These are phyloP conservation scores for barrel medic (Medicago truncatula) DNA, from an alignment of 306 rosid genomes.

Conservation along the genomic window DNA sequence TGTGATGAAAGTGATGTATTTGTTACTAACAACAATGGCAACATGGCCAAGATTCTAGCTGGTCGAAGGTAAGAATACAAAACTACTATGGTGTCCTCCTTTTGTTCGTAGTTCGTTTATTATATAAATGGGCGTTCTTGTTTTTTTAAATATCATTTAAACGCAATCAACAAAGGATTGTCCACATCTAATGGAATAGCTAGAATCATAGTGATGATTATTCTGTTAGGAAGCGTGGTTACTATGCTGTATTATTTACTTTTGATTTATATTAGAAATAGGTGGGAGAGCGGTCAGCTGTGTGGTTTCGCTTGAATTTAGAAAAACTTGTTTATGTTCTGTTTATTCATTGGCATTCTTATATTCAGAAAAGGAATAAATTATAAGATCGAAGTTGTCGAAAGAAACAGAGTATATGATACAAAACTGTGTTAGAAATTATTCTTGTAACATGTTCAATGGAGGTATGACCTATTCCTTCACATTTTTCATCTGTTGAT, in stretches of 20 bases:
- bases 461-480: background rate
- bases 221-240: slow-evolving; percentile 27
- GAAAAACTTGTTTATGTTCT: background rate
- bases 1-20: slow-evolving; percentile 94
- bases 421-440: background rate
- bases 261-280: slow-evolving; percentile 26
- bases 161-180: background rate
- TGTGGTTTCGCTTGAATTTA: background rate
- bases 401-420: slow-evolving; percentile 12
- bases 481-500: background rate
- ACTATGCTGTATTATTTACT: slow-evolving; percentile 27
- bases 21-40: slow-evolving; percentile 95
- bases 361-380: background rate
- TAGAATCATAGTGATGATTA: slow-evolving; percentile 28
- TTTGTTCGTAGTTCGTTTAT: slow-evolving; percentile 37
- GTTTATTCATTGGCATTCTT: background rate
- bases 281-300: slow-evolving; percentile 20
- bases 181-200: slow-evolving; percentile 21
- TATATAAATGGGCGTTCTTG: slow-evolving; percentile 7
- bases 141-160: slow-evolving; percentile 22
- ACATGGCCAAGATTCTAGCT: slow-evolving; percentile 98
- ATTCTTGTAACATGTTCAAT: slow-evolving; percentile 5
- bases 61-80: slow-evolving; percentile 79
- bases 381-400: slow-evolving; percentile 10
- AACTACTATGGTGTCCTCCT: slow-evolving; percentile 16